phyloP scores from a whole-genome alignment of 78 protist genomes.

The Dictyostelium firmibasis region DNA sequence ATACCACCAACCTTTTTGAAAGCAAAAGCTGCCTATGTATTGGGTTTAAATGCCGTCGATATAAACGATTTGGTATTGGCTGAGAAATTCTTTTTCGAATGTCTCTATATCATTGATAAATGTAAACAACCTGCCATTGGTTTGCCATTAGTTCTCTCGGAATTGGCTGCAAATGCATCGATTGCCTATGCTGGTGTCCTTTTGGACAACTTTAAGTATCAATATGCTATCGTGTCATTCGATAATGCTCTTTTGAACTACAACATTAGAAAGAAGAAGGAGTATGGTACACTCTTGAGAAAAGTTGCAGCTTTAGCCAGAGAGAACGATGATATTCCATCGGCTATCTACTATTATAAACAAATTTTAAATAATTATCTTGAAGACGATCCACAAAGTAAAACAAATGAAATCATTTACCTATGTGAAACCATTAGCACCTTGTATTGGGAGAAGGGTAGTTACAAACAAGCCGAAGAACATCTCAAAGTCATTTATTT shows the following conservation, averaged over 20 bases:
- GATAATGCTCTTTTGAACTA: conserved; percentile 57
- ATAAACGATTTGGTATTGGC: conserved; percentile 33
- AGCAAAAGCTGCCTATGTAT: conserved; percentile 79
- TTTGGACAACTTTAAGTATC: conserved; percentile 73
- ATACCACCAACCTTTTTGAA: conserved; percentile 70
- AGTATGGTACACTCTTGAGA: conserved; percentile 41
- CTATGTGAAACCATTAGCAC: conserved; percentile 52
- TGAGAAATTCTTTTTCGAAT: conserved; percentile 75
- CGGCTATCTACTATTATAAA: conserved; percentile 67
- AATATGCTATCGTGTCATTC: conserved; percentile 65
- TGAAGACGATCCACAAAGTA: conserved; percentile 66
- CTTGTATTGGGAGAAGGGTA: conserved; percentile 74
- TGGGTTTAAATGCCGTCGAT: conserved; percentile 70
- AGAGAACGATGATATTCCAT: conserved; percentile 76
- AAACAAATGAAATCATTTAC: conserved; percentile 75
- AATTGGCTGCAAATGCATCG: conserved; percentile 71
- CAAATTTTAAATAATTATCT: conserved; percentile 74
- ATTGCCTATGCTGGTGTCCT: conserved; percentile 56
- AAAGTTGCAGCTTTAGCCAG: conserved; percentile 69
- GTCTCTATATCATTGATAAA: conserved; percentile 69
- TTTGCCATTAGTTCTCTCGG: conserved; percentile 59
- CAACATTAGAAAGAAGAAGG: conserved; percentile 48
- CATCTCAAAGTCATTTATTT: conserved; percentile 52
- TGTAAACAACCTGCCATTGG: conserved; percentile 42
- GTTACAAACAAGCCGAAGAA: conserved; percentile 62